Percentiles rank a stretch among this genome's conserved stretches.
Evolutionary conservation across 371 early-diverging fungal species (phyloP).

Genomic region (Actinomucor elegans): DNA sequence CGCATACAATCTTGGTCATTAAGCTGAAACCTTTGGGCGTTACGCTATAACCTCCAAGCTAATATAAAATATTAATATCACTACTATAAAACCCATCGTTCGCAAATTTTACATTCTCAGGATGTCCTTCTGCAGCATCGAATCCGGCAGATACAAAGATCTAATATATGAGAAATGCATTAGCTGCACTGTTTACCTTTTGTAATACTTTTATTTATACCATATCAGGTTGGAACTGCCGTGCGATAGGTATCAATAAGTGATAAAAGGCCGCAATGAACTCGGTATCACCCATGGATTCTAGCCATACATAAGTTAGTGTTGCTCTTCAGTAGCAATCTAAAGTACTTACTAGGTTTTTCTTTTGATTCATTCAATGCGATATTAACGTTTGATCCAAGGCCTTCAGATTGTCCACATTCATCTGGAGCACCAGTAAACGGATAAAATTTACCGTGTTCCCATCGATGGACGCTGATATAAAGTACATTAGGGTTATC

Average conservation of each 20-base stretch:
- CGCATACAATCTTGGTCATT: constrained; percentile 54
- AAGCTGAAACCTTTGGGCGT: constrained; percentile 56
- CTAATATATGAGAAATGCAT: constrained; percentile 19
- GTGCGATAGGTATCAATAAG: constrained; percentile 60
- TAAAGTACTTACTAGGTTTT: constrained; percentile 46
- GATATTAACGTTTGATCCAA: constrained; percentile 64
- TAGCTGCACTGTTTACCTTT: too few species aligned
- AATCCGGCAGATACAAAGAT: constrained; percentile 69
- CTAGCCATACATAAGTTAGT: constrained; percentile 9
- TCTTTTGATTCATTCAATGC: constrained; percentile 51
- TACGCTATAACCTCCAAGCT: constrained; percentile 63
- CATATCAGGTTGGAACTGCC: constrained; percentile 64
- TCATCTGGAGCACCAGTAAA: constrained; percentile 59
- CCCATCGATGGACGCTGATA: constrained; percentile 68
- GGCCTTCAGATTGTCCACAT: constrained; percentile 53
- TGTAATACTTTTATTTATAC: too few species aligned
- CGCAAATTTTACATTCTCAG: too few species aligned
- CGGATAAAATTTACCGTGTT: constrained; percentile 62
- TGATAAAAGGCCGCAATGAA: constrained; percentile 67
- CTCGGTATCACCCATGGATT: constrained; percentile 69
- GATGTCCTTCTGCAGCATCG: constrained; percentile 68
- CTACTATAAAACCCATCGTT: constrained; percentile 6
- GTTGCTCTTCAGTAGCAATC: not conserved
- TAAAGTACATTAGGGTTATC: constrained; percentile 68
- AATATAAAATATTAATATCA: not conserved